Evolutionary conservation across 768 basidiomycete species (phyloP).

Genomic region (Xerocomus potaroensis): DNA sequence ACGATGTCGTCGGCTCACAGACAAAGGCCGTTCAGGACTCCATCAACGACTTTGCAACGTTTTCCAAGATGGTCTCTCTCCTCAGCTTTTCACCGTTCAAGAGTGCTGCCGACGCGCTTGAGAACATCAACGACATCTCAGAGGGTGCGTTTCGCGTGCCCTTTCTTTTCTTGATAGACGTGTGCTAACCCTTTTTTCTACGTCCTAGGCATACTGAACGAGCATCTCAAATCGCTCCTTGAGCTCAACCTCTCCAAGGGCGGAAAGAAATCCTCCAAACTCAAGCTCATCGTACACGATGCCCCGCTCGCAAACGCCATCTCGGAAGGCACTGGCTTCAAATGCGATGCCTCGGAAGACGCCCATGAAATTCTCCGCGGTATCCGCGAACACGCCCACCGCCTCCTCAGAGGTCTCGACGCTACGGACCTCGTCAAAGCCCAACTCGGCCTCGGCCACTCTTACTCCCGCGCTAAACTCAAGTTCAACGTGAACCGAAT

Average conservation of each 20-base stretch:
- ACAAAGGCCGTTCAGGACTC: conserved; percentile 78
- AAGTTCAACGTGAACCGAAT: conserved; percentile 97
- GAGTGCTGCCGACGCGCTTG: conserved; percentile 87
- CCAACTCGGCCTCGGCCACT: conserved; percentile 95
- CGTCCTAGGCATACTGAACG: conserved; percentile 86
- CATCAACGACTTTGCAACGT: conserved; percentile 81
- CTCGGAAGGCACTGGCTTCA: conserved; percentile 62
- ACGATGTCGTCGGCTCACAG: conserved; percentile 83
- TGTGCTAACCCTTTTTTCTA: no score
- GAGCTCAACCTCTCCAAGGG: conserved; percentile 81
- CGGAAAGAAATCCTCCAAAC: conserved; percentile 59
- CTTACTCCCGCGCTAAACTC: conserved; percentile 94
- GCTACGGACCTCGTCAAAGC: conserved; percentile 86
- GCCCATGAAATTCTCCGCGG: conserved; percentile 87
- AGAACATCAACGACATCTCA: conserved; percentile 94
- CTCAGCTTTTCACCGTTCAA: conserved; percentile 93
- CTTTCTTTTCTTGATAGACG: no score
- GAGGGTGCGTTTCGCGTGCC: conserved; percentile 65
- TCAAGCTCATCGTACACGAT: conserved; percentile 80
- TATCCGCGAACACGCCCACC: conserved; percentile 85
- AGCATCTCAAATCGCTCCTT: conserved; percentile 75
- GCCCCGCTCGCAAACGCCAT: conserved; percentile 70
- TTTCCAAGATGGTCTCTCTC: conserved; percentile 88
- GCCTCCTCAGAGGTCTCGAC: conserved; percentile 85
- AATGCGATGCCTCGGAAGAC: conserved; percentile 78